These are phyloP conservation scores for Candida maltosa DNA, from an alignment of 805 yeast species.

Conservation along the genomic window DNA sequence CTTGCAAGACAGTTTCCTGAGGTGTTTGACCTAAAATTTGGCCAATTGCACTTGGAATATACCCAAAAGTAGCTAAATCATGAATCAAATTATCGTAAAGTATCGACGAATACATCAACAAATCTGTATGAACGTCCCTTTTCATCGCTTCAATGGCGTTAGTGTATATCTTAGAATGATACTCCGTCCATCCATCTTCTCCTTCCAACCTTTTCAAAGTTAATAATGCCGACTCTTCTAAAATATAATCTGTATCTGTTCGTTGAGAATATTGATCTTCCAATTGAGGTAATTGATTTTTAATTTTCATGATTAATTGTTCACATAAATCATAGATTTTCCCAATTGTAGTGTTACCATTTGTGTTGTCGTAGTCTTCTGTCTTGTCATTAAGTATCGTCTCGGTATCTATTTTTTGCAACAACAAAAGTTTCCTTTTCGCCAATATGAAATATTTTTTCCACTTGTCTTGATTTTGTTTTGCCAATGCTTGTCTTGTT, in stretches of 20 bases:
- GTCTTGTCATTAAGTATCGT: conserved; percentile 16
- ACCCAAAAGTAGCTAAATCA: conserved; percentile 14
- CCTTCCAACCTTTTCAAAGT: conserved; percentile 47
- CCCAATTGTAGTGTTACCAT: conserved; percentile 7
- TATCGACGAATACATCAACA: conserved; percentile 53
- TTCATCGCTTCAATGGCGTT: conserved; percentile 39
- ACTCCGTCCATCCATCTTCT: conserved; percentile 53
- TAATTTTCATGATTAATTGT: conserved; percentile 33
- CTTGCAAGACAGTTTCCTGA: conserved; percentile 1
- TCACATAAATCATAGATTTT: conserved; percentile 19
- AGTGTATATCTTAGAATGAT: conserved; percentile 42
- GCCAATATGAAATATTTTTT: conserved; percentile 42
- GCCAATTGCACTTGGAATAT: conserved; percentile 5
- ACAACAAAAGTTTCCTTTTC: conserved; percentile 42
- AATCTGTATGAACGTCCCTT: conserved; percentile 49
- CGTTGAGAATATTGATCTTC: conserved; percentile 48
- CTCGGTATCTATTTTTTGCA: conserved; percentile 39
- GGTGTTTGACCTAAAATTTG: neutral
- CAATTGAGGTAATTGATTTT: conserved; percentile 46
- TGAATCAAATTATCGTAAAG: conserved; percentile 48
- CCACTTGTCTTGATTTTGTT: conserved; percentile 44
- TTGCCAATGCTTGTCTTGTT: conserved; percentile 37
- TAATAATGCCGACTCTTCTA: conserved; percentile 43
- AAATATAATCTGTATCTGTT: conserved; percentile 50
- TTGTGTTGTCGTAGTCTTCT: neutral